A percentile compares a stretch with the other conserved stretches of the same genome.
Conservation (phyloP, 2,329 filamentous ascomycete species). For the Neofusicoccum umdonicola region DNA sequence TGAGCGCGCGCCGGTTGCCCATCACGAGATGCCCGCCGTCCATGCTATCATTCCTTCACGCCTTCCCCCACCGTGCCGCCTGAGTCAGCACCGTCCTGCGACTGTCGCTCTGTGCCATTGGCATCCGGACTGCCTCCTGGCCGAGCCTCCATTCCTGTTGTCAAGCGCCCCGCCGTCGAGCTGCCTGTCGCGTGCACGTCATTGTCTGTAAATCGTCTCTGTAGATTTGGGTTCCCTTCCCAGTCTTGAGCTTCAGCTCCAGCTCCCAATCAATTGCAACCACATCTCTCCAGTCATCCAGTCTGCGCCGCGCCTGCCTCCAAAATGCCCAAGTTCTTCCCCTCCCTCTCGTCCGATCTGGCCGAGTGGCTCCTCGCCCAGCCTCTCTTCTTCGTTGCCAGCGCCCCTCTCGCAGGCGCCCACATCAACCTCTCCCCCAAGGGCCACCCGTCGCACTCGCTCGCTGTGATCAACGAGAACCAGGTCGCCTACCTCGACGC, state of each 20-base stretch:
- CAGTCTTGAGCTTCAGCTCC: not conserved
- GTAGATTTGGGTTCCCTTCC: too few species aligned
- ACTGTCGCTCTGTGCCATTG: too few species aligned
- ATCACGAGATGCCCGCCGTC: not conserved
- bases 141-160: too few species aligned
- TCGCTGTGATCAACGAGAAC: constrained; percentile 59
- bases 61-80: too few species aligned
- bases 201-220: too few species aligned
- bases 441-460: constrained; percentile 62
- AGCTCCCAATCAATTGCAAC: too few species aligned
- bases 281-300: too few species aligned
- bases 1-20: not conserved
- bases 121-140: too few species aligned
- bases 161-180: too few species aligned
- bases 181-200: too few species aligned
- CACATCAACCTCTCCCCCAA: constrained; percentile 79
- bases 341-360: constrained; percentile 55
- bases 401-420: constrained; percentile 63
- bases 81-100: not conserved
- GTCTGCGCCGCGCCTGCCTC: not conserved
- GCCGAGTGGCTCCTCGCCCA: constrained; percentile 64
- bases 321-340: constrained; percentile 59
- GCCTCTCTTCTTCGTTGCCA: constrained; percentile 73
- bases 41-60: not conserved
- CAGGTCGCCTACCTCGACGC: constrained; percentile 70